phyloP scores from a whole-genome alignment of 805 yeast species.

The Ogataea trehaloabstinens region DNA sequence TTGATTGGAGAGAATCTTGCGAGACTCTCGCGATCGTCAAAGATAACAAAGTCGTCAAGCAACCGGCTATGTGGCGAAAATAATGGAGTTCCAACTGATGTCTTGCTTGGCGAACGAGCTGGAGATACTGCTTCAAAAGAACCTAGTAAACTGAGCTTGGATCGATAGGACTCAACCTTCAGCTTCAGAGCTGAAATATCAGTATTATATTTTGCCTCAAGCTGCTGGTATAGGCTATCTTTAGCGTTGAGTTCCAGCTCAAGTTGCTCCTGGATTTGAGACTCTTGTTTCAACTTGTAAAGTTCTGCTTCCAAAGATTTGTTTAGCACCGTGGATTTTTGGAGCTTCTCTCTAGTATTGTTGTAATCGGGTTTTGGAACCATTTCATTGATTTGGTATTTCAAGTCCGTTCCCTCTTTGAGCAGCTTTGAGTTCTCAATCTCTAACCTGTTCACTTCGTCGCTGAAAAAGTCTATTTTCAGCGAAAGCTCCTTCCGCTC shows the following conservation, averaged over 20 bases:
- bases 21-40: background rate
- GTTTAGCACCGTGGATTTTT: background rate
- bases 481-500: slow-evolving; percentile 1
- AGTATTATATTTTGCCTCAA: slow-evolving; percentile 13
- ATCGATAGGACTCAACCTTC: slow-evolving; percentile 18
- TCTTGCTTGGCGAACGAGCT: slow-evolving; percentile 11
- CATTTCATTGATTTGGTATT: background rate
- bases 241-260: slow-evolving; percentile 2
- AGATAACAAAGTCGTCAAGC: slow-evolving; percentile 2
- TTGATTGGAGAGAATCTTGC: background rate
- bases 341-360: background rate
- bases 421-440: background rate
- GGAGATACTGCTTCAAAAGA: slow-evolving; percentile 16
- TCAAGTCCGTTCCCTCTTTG: slow-evolving; percentile 1
- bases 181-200: slow-evolving; percentile 15
- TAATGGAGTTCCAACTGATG: slow-evolving; percentile 7
- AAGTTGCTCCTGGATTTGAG: background rate
- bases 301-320: background rate
- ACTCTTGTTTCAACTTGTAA: background rate
- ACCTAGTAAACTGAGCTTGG: slow-evolving; percentile 15
- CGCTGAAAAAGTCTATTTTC: background rate
- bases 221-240: slow-evolving; percentile 2
- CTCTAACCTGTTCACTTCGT: background rate
- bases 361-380: background rate
- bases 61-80: slow-evolving; percentile 6